phyloP scores from a whole-genome alignment of 176 grass and related monocot species.

The Phoenix dactylifera region DNA sequence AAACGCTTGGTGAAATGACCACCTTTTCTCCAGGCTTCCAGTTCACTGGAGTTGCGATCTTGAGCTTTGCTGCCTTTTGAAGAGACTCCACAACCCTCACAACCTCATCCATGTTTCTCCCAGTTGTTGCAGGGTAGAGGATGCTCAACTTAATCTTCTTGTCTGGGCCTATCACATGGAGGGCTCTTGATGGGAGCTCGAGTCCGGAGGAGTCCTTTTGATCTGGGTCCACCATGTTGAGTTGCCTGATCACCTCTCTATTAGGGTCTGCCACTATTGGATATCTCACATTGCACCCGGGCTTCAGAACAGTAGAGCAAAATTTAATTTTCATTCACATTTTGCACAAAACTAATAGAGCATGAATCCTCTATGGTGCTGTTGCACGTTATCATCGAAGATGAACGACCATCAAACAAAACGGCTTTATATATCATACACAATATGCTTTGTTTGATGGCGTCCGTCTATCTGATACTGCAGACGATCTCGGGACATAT shows the following conservation, averaged over 20 bases:
- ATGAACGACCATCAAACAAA: no score
- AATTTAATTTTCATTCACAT: no score
- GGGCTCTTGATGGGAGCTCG: conserved; percentile 45
- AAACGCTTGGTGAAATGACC: conserved; percentile 55
- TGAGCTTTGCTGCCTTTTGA: conserved; percentile 48
- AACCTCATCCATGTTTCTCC: conserved; percentile 90
- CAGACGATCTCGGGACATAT: no score
- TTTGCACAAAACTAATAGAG: no score
- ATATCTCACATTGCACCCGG: conserved; percentile 31
- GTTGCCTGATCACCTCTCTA: conserved; percentile 43
- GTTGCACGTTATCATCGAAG: no score
- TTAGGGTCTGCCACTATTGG: conserved; percentile 65
- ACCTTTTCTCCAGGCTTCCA: conserved; percentile 65
- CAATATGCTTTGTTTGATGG: no score
- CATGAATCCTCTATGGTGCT: no score
- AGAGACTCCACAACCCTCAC: conserved; percentile 57
- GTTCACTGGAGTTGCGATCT: conserved; percentile 69
- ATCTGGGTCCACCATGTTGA: conserved; percentile 88
- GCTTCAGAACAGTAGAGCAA: conserved; percentile 7
- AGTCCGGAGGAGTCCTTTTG: conserved; percentile 49
- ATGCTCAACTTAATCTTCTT: conserved; percentile 77
- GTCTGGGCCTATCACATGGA: conserved; percentile 68
- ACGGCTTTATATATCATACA: no score
- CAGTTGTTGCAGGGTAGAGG: conserved; percentile 60
- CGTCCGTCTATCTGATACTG: no score